Conservation (phyloP, 192 early-diverging fungal genomes). For the Oehlia diaphana region DNA sequence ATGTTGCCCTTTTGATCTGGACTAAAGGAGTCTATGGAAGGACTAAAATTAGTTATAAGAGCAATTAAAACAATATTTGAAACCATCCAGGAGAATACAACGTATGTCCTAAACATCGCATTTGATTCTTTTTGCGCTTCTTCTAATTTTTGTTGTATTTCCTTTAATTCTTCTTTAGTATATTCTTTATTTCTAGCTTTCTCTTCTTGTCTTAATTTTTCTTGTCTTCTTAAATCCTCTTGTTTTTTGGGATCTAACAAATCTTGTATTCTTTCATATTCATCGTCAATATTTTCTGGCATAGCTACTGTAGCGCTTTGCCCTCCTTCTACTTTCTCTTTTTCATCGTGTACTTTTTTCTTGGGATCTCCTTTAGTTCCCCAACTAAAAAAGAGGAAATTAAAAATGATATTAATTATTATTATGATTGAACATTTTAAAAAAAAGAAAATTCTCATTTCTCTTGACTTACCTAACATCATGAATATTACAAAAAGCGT, state of each 20-base stretch:
- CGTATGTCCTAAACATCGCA: conserved; percentile 74
- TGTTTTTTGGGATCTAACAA: conserved; percentile 39
- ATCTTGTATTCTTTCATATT: conserved; percentile 58
- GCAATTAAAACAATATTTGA: conserved; percentile 68
- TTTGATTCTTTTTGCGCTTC: conserved; percentile 82
- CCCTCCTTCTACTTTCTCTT: conserved; percentile 34
- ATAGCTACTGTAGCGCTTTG: conserved; percentile 47
- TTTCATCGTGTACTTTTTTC: conserved; percentile 35
- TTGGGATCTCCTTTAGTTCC: conserved; percentile 82
- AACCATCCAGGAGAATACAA: conserved; percentile 81
- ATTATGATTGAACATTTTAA: neutral
- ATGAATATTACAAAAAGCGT: conserved; percentile 62
- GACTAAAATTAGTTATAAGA: conserved; percentile 56
- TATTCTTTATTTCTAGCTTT: conserved; percentile 11
- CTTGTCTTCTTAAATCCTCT: neutral
- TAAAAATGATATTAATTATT: neutral
- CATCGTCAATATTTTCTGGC: conserved; percentile 46
- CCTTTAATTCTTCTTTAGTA: conserved; percentile 52
- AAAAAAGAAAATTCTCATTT: neutral
- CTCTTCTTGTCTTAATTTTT: too few species aligned
- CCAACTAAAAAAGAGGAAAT: conserved; percentile 55
- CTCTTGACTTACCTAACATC: conserved; percentile 47
- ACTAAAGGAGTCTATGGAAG: conserved; percentile 29
- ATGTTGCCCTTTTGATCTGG: conserved; percentile 37
- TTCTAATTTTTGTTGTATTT: conserved; percentile 60